Conservation (phyloP, 129 eudicot species). For the Cynara cardunculus region DNA sequence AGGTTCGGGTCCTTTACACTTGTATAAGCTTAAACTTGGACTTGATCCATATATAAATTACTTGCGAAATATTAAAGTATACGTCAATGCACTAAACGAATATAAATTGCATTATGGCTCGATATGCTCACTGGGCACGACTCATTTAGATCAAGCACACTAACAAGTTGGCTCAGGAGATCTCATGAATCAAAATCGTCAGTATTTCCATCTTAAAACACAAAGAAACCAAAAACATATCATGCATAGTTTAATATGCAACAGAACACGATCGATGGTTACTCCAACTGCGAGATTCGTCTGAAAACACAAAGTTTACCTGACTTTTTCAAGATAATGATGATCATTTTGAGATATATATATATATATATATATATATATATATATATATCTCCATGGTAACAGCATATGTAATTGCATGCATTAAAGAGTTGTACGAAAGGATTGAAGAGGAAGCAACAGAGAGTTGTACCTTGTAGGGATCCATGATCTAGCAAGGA, state of each 20-base stretch:
- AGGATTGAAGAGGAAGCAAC: background rate
- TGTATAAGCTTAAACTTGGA: background rate
- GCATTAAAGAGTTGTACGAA: constrained; percentile 2
- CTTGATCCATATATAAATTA: background rate
- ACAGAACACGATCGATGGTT: background rate
- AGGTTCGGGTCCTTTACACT: background rate
- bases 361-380: background rate
- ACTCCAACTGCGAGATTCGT: background rate
- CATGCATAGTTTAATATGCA: background rate
- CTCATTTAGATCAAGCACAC: background rate
- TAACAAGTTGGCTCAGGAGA: background rate
- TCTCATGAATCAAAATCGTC: background rate
- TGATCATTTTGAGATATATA: background rate
- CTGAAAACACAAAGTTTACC: background rate
- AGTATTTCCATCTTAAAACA: background rate
- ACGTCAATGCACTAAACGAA: background rate
- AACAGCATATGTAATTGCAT: background rate
- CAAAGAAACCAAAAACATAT: background rate
- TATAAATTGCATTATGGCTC: background rate
- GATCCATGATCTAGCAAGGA: constrained; percentile 33
- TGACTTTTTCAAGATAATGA: background rate
- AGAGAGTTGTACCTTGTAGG: constrained; percentile 33
- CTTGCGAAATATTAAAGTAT: background rate
- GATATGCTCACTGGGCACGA: background rate
- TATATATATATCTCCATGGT: background rate